A percentile compares a stretch with the other conserved stretches of the same genome.
These are phyloP conservation scores for Podosphaera leucotricha DNA, from an alignment of 2,329 filamentous ascomycete species.

Conservation along the genomic window DNA sequence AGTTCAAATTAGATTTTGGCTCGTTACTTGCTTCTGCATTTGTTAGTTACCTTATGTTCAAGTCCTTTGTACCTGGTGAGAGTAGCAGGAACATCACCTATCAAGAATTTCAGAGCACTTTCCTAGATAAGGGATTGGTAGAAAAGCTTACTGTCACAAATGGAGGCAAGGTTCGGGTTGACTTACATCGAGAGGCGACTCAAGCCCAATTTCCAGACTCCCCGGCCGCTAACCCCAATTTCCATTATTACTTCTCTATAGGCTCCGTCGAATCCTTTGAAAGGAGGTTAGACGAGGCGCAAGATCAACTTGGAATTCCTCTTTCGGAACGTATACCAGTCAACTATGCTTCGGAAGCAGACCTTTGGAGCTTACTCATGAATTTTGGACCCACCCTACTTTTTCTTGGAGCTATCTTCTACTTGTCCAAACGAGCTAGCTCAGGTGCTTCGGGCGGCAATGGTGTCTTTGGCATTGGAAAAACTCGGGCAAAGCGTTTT, in stretches of 20 bases:
- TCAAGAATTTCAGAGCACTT: constrained; percentile 86
- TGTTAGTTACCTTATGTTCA: constrained; percentile 37
- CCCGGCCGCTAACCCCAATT: constrained; percentile 39
- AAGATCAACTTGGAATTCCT: constrained; percentile 69
- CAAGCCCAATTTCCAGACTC: constrained; percentile 54
- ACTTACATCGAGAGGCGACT: constrained; percentile 53
- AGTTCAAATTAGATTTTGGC: constrained; percentile 13
- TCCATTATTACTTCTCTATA: constrained; percentile 85
- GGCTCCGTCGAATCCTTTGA: constrained; percentile 89
- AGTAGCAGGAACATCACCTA: constrained; percentile 69
- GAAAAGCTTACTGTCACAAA: constrained; percentile 74
- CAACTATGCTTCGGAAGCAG: constrained; percentile 57
- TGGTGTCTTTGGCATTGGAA: constrained; percentile 87
- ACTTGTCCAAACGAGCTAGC: constrained; percentile 51
- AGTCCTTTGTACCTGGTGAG: constrained; percentile 41
- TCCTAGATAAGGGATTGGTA: constrained; percentile 86
- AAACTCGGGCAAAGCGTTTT: constrained; percentile 89
- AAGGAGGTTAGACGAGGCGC: constrained; percentile 64
- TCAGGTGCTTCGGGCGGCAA: constrained; percentile 40
- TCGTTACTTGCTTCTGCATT: constrained; percentile 25
- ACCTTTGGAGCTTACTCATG: constrained; percentile 45
- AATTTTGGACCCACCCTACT: constrained; percentile 70
- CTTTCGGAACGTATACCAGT: constrained; percentile 77
- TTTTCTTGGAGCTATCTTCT: constrained; percentile 63
- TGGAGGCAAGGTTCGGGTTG: constrained; percentile 53